Conservation (phyloP, 208 protist species). For the Leishmania aethiopica region DNA sequence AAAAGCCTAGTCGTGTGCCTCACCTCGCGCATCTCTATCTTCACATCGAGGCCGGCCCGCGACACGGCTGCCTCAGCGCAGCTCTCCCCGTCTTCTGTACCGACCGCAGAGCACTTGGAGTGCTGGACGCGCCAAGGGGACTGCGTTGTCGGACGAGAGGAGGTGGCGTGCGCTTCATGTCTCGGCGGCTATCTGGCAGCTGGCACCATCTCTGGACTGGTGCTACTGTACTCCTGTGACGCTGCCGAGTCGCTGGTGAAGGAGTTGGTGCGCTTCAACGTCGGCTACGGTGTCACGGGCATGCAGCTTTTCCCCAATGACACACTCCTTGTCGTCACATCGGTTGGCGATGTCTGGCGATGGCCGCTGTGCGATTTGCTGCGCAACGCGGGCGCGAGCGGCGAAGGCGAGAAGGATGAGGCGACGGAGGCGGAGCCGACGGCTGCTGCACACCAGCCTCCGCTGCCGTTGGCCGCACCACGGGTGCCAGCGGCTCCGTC, state of each 20-base stretch:
- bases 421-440: conserved; percentile 21
- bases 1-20: conserved; percentile 3
- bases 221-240: conserved; percentile 61
- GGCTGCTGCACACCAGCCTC: conserved; percentile 8
- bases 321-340: conserved; percentile 74
- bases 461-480: conserved; percentile 17
- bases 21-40: conserved; percentile 34
- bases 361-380: conserved; percentile 78
- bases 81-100: background rate
- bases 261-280: conserved; percentile 81
- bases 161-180: conserved; percentile 64
- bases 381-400: background rate
- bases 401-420: conserved; percentile 14
- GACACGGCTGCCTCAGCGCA: background rate
- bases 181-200: conserved; percentile 50
- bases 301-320: conserved; percentile 66
- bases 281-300: conserved; percentile 73
- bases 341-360: conserved; percentile 80
- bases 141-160: conserved; percentile 14
- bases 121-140: conserved; percentile 19
- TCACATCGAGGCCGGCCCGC: background rate
- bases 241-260: conserved; percentile 29
- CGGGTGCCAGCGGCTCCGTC: background rate
- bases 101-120: background rate
- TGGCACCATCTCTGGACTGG: conserved; percentile 73